Base-by-base conservation (phyloP, 768 basidiomycete species). In the Collybia sp. region DNA sequence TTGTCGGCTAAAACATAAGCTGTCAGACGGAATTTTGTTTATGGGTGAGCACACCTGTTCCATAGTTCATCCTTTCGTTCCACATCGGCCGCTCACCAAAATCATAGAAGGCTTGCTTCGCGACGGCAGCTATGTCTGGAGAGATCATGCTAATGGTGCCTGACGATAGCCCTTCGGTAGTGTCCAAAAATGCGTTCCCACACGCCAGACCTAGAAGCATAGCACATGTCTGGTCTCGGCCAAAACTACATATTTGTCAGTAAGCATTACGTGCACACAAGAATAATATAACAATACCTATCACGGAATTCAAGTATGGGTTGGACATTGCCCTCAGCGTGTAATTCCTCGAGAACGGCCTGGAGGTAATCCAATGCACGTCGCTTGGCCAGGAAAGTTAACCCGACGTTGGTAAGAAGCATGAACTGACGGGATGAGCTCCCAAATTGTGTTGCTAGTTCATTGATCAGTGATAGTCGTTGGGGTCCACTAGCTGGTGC, bases 161-260 rank as follows among this genome's bases (percentile, higher is more conserved):
- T 16, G 77, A 69, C 10, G 66, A 60, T 17, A 73, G 63, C 42
- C 71, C 71, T 41, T 79, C 78, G n/a, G 67, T 66, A 20, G 70
- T 63, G 47, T 87, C 83, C 45, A 93, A 64, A 64, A 85, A 92
- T 1, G 84, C 83, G 61, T 93, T 93, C 31, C 87, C 88, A 48
- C 86, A 78, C 0, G 92, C 89, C 46, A 97, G 75, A 10, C 84
- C 87, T 12, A 95, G 75, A 13, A 92, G 78, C 88, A 96, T 94
- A 5, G 90, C 85, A 55, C 92, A 94, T 2, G 90, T 87, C 57
- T 95, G 89, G 60, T 93, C 89, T 44, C 91, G 79, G 39, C 93
- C 93, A 62, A 88, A 96, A 58, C 93, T 95, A 54, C 13, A 48
- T 16, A 35, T 47, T 18, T 18, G 33, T 44, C 9, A 47, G 36